Base-by-base conservation (phyloP, 768 basidiomycete genomes). In the Dacryopinax primogenitus region DNA sequence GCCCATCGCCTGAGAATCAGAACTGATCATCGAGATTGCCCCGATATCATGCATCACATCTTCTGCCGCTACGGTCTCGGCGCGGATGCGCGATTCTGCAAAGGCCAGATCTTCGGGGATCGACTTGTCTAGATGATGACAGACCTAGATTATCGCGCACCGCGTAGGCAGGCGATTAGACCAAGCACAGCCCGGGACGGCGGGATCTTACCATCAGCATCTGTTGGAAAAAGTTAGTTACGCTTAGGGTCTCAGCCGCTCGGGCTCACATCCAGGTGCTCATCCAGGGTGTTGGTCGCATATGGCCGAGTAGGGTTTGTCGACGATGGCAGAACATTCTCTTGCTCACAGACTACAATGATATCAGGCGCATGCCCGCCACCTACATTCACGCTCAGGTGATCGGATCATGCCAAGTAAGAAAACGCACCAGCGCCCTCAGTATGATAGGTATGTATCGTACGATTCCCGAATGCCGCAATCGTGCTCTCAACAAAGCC, bases 361-460 rank as follows among this genome's bases (percentile, higher is more conserved):
- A 98, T 97, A 71, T 98, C 96, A 0, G 96, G 96, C 1, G 95
- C 95, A 72, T 97, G 95, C 13, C 96, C 93, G 15, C 93, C 92
- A 62, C 93, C 88, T 86, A 21, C 15, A 33, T 51, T 12, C 33
- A 37, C 6, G 18, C 68, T 47, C 32, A 65, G 33, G 66, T 64
- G 1, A 58, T 33, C 16, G 15, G 13, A 63, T 15, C 7, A 12
- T 37, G 26, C 12, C 26, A 47, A 4, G 33, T 62, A 32, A 32
- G 28, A 35, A 26, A 36, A 65, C 69, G 62, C 64, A 85, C 90
- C 93, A 63, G 94, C 94, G 47, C 95, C 95, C 78, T 97, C 95
- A 0, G 85, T 92, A 71, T 98, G 96, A 72, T 98, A 99, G 12
- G 93, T 94, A 71, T 98, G 95, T 64, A 99, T 98, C 0, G 93